Conservation (phyloP, 768 basidiomycete genomes). For the Rhodotorula kratochvilovae region DNA sequence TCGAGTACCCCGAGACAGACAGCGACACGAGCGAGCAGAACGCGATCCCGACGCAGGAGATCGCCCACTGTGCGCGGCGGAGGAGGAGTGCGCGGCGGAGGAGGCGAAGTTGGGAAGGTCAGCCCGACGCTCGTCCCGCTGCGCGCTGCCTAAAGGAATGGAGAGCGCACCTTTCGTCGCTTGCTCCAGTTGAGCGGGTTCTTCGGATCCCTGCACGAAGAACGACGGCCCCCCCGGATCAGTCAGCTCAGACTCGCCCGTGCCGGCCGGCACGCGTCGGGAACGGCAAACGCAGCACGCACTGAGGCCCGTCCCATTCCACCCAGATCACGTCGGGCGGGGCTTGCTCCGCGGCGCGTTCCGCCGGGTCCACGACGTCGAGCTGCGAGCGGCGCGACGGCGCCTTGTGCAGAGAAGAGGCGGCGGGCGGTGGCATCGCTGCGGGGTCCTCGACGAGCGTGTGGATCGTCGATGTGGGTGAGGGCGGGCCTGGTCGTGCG, state of each 20-base stretch:
- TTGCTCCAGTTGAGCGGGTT: constrained; percentile 38
- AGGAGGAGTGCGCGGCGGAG: background rate
- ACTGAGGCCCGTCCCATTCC: constrained; percentile 29
- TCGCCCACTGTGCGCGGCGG: constrained; percentile 14
- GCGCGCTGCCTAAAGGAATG: no score
- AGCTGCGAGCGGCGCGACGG: background rate
- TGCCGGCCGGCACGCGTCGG: background rate
- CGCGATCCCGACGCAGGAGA: constrained; percentile 22
- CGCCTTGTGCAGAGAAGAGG: background rate
- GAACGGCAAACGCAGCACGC: background rate
- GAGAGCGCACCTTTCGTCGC: constrained; percentile 25
- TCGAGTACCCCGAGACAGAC: constrained; percentile 40
- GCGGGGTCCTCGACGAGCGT: constrained; percentile 2
- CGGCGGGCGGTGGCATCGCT: background rate
- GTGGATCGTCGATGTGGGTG: background rate
- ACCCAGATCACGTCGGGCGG: constrained; percentile 19
- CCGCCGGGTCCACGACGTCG: constrained; percentile 4
- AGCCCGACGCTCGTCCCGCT: background rate
- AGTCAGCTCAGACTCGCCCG: background rate
- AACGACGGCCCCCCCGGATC: no score
- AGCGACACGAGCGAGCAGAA: constrained; percentile 35
- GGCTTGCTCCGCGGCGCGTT: background rate
- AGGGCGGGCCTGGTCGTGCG: background rate
- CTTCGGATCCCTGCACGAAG: constrained; percentile 20
- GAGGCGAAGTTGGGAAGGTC: background rate